Conservation (phyloP, 768 basidiomycete species). For the Suillus subaureus region DNA sequence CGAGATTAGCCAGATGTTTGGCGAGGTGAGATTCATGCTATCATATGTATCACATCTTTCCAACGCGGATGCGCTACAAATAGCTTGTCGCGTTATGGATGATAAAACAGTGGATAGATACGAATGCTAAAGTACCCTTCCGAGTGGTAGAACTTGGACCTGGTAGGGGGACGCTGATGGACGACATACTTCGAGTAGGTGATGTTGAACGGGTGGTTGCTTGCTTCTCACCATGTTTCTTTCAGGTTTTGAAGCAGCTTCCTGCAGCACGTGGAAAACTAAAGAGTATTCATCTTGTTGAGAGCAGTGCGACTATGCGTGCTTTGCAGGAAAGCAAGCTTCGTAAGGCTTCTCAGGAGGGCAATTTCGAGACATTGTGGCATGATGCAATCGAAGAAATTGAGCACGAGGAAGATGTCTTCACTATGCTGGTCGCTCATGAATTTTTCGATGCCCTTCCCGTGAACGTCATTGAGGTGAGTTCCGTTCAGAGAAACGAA, state of each 20-base stretch:
- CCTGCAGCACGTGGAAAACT: slow-evolving; percentile 36
- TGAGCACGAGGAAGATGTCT: slow-evolving; percentile 47
- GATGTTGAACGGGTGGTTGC: background rate
- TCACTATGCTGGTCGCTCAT: slow-evolving; percentile 89
- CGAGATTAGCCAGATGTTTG: slow-evolving; percentile 95
- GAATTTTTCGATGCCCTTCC: slow-evolving; percentile 98
- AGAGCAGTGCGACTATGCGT: slow-evolving; percentile 74
- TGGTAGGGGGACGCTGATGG: slow-evolving; percentile 89
- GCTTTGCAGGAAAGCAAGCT: slow-evolving; percentile 62
- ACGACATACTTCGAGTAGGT: slow-evolving; percentile 82
- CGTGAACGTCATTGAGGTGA: slow-evolving; percentile 84
- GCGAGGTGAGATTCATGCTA: slow-evolving; percentile 67
- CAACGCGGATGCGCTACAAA: background rate
- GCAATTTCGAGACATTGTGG: slow-evolving; percentile 59
- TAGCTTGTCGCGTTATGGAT: slow-evolving; percentile 91
- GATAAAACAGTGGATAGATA: slow-evolving; percentile 68
- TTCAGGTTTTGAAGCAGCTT: slow-evolving; percentile 56
- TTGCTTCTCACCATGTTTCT: background rate
- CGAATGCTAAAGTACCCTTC: slow-evolving; percentile 50
- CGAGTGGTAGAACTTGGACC: slow-evolving; percentile 92
- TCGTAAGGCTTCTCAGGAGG: slow-evolving; percentile 23
- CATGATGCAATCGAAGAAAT: slow-evolving; percentile 74
- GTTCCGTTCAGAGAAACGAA: slow-evolving; percentile 15
- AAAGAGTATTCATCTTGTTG: slow-evolving; percentile 72
- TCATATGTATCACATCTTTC: background rate